Evolutionary conservation across 768 basidiomycete species (phyloP), one percentile per base, ranked within the genome.

Genomic region (Tricholoma matsutake): DNA sequence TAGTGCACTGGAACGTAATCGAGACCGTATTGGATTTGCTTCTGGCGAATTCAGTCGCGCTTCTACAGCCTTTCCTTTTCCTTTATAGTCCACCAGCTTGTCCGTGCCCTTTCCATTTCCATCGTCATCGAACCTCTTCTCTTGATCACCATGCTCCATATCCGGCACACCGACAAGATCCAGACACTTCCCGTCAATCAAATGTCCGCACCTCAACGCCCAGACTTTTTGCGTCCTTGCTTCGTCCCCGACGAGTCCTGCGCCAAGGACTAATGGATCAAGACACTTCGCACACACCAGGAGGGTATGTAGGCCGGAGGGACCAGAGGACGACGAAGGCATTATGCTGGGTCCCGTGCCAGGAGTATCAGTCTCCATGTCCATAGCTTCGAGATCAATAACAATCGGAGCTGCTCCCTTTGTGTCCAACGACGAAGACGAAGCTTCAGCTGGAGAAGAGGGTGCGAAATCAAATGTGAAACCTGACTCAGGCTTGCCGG

Each of bases 171-270:
- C 85, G 54, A 92, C 64, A 63, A 80, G 76, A 61, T 80, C 80
- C 1, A 88, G 72, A 64, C 91, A 93, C 70, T 87, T 89, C 54
- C 89, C 91, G 64, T 92, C 91, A 0, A 92, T 78, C 65, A 93
- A 71, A 68, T 93, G 91, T 0, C 91, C 91, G 56, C 91, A 93
- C 41, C 88, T 77, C 61, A 93, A 72, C 1, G 81, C 85, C 91
- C 89, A 92, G 7, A 92, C 73, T 45, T 82, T 80, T 57, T 79
- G 75, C 37, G 72, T 72, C 41, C 74, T 74, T 41, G 74, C 76
- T 35, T 83, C 85, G 49, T 78, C 73, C 5, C 74, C 73, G 14
- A 76, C 73, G n/a, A 84, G 75, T 11, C 79, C 81, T 1, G 77
- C 76, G 52, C 81, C 78, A 29, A 88, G 75, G 9, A 88, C 71